phyloP scores from a whole-genome alignment of 108 stramenopile species.

The Nitzschia sp. region DNA sequence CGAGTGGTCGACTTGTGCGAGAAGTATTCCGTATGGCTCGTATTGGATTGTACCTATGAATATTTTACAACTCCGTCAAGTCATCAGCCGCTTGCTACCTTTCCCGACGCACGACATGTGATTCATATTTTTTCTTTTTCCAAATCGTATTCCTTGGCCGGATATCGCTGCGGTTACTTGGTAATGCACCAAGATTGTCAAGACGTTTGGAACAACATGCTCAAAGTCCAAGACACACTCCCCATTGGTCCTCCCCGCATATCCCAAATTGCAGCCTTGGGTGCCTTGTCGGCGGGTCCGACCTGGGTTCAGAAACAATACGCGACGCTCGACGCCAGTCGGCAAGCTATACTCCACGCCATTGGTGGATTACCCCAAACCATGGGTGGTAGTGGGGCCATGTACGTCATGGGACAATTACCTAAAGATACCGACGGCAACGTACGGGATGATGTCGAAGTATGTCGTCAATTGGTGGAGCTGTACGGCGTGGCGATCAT shows the following conservation, averaged over 20 bases:
- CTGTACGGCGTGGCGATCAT: conserved; percentile 87
- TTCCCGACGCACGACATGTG: conserved; percentile 67
- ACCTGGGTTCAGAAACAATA: conserved; percentile 80
- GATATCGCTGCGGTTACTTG: conserved; percentile 92
- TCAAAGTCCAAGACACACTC: conserved; percentile 83
- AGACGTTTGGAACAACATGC: conserved; percentile 30
- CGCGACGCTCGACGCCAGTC: conserved; percentile 61
- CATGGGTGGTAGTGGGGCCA: conserved; percentile 85
- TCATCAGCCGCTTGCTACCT: conserved; percentile 42
- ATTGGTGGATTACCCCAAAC: conserved; percentile 62
- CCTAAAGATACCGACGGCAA: conserved; percentile 40
- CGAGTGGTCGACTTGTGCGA: conserved; percentile 69
- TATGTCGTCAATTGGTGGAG: conserved; percentile 74
- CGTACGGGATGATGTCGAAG: conserved; percentile 57
- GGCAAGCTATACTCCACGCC: conserved; percentile 75
- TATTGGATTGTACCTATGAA: conserved; percentile 94
- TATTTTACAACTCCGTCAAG: conserved; percentile 70
- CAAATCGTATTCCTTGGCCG: conserved; percentile 90
- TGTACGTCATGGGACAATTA: conserved; percentile 92
- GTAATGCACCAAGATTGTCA: conserved; percentile 48
- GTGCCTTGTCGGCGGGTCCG: conserved; percentile 73
- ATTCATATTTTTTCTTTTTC: conserved; percentile 88
- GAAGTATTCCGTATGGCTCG: conserved; percentile 73
- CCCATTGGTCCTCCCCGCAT: conserved; percentile 88
- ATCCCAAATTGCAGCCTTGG: conserved; percentile 85